phyloP scores from a whole-genome alignment of 352 stramenopile genomes.

The Albugo candida region DNA sequence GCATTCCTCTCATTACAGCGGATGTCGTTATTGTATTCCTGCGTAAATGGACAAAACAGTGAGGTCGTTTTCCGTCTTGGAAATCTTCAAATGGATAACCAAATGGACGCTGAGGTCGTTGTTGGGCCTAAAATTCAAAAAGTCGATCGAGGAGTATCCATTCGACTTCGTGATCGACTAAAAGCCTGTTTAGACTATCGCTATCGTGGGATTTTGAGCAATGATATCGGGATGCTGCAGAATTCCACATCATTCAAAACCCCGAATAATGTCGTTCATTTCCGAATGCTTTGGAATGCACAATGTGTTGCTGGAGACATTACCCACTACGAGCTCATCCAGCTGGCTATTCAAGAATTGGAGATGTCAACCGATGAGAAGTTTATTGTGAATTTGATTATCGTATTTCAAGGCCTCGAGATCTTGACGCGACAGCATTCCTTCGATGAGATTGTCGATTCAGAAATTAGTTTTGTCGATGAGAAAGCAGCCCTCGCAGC shows the following conservation, averaged over 20 bases:
- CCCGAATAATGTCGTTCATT: conserved; percentile 41
- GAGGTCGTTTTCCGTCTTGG: conserved; percentile 65
- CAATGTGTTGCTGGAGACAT: conserved; percentile 58
- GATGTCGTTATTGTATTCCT: conserved; percentile 52
- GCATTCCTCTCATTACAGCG: conserved; percentile 72
- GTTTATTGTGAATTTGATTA: conserved; percentile 80
- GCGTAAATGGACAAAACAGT: conserved; percentile 41
- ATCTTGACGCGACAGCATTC: conserved; percentile 41
- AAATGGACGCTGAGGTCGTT: conserved; percentile 76
- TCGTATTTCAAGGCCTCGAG: conserved; percentile 72
- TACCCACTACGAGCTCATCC: conserved; percentile 67
- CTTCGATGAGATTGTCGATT: conserved; percentile 72
- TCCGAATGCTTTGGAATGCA: conserved; percentile 76
- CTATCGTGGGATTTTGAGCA: conserved; percentile 64
- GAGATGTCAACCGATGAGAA: conserved; percentile 80
- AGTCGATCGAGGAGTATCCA: conserved; percentile 71
- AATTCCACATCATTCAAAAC: neutral
- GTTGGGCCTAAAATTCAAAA: conserved; percentile 61
- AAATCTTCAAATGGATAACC: conserved; percentile 80
- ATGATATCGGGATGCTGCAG: conserved; percentile 23
- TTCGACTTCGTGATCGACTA: conserved; percentile 68
- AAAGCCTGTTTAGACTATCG: conserved; percentile 67
- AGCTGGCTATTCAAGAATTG: conserved; percentile 76
- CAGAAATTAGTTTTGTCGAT: conserved; percentile 35
- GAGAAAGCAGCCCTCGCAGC: conserved; percentile 4